Evolutionary conservation across 129 eudicot genomes (phyloP), one percentile per base, ranked within the genome.

Genomic region (Chrysanthemum makinoi): DNA sequence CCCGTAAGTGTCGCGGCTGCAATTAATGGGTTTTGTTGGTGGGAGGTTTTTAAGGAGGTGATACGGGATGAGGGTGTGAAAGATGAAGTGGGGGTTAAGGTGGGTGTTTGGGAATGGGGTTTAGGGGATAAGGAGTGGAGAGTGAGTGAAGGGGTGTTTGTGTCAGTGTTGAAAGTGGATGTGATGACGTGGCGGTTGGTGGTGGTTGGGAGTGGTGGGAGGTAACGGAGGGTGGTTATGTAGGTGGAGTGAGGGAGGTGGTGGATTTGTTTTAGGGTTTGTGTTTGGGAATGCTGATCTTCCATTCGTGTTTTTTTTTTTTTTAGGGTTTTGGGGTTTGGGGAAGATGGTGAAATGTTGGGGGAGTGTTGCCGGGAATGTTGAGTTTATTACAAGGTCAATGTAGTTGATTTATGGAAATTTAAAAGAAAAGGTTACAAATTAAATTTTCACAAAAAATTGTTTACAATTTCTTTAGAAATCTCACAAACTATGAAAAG

Each of bases 141-240:
- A 17, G 77, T 74, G 78, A 87, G 52, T 64, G 88, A 63, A 64
- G 91, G 69, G 17, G 84, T 14, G 75, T 81, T 66, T 69, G 94
- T 30, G 57, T 83, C 85, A 66, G 96, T 78, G 78, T 87, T 81
- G 81, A 78, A 81, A 53, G 88, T 52, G 33, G 96, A 84, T 62
- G 83, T 76, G 75, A 85, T 72, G 76, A 85, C 18, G 91, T 67
- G 76, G 51, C 90, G 93, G 72, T 79, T 76, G 71, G 87, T 65
- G 68, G 91, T 83, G 79, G 46, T 39, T 7, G 95, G 80, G 73
- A 80, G 74, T 3, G 88, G 91, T 0, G 98, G 96, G 1, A 92
- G 88, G 83, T 87, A 92, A 3, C 96, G 95, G 62, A 92, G 86
- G 26, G 88, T 82, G 82, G 89, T 96, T 47, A 92, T 80, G 95